Base-by-base conservation (phyloP, 2,329 filamentous ascomycete species). In the Cercospora sesami region DNA sequence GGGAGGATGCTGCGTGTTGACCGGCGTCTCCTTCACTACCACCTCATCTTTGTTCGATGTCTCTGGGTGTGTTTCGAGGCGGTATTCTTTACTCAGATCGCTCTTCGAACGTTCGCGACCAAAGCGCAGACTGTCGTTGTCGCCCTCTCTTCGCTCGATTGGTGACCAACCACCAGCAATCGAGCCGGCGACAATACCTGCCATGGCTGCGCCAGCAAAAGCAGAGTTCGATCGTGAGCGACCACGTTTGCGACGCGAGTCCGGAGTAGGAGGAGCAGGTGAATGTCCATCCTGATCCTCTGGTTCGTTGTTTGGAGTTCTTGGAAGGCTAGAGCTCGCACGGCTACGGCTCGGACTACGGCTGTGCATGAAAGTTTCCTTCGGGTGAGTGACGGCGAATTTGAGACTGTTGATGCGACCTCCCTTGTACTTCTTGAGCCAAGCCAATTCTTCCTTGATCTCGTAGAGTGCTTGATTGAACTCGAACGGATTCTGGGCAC, bases 321-420 rank as follows among this genome's bases (percentile, higher is more conserved):
- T 83, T 10, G 90, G 89, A 31, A 83, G 79, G 63, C 88, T 83
- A 36, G 89, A 90, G 67, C 88, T 90, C 63, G 87, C 89, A 69
- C 90, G 79, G 21, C 83, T 80, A 60, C 80, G 77, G 80, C 89
- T 90, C 5, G 87, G 87, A 76, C 87, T 90, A 73, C 87, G 84
- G 59, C 86, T 88, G 73, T 85, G 82, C 73, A 89, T 82, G 74
- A 93, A 86, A 2, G 86, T 87, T 78, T 93, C 89, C 75, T 88
- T 89, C 68, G 91, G 91, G 75, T 94, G 89, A 76, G 89, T 84
- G 70, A 94, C 88, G 67, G 89, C 89, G 78, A 93, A 94, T 80
- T 89, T 92, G 73, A 96, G 83, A 76, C 91, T 90, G 82, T 93
- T 94, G 68, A 96, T 81, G 68, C 92, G 90, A 45, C 92, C 92